These are phyloP conservation scores for Priceomyces carsonii DNA, from an alignment of 805 yeast species.

Conservation along the genomic window DNA sequence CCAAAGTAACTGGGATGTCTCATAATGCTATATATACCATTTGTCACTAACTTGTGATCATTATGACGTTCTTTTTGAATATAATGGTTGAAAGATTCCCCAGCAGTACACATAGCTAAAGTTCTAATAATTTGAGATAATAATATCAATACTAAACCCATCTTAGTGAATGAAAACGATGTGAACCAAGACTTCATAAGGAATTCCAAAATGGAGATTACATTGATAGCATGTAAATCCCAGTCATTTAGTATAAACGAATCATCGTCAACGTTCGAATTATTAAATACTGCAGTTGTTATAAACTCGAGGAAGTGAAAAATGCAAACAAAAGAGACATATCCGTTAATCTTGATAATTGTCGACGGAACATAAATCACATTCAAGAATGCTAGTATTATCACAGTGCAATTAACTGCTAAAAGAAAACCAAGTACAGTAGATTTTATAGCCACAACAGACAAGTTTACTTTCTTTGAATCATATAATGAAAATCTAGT, in stretches of 20 bases:
- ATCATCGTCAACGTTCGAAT: conserved; percentile 62
- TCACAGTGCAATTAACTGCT: conserved; percentile 13
- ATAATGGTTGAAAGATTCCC: conserved; percentile 80
- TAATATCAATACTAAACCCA: conserved; percentile 52
- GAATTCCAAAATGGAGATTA: conserved; percentile 18
- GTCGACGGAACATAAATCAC: background rate
- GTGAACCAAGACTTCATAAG: conserved; percentile 1
- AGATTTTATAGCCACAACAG: conserved; percentile 33
- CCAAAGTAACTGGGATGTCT: conserved; percentile 95
- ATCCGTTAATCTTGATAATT: conserved; percentile 26
- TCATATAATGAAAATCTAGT: conserved; percentile 17
- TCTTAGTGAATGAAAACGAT: background rate
- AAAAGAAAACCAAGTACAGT: conserved; percentile 29
- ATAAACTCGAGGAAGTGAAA: conserved; percentile 86
- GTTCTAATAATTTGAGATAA: conserved; percentile 72
- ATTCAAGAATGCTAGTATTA: conserved; percentile 1
- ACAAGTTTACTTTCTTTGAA: conserved; percentile 27
- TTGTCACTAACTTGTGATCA: conserved; percentile 68
- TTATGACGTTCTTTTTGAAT: conserved; percentile 53
- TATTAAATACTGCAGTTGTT: conserved; percentile 75
- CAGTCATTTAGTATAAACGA: conserved; percentile 41
- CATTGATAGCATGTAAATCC: conserved; percentile 27
- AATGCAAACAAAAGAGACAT: conserved; percentile 50
- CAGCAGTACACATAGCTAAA: conserved; percentile 85
- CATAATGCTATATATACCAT: conserved; percentile 64